Conservation (phyloP, 192 early-diverging fungal genomes). For the Entomortierella chlamydospora region DNA sequence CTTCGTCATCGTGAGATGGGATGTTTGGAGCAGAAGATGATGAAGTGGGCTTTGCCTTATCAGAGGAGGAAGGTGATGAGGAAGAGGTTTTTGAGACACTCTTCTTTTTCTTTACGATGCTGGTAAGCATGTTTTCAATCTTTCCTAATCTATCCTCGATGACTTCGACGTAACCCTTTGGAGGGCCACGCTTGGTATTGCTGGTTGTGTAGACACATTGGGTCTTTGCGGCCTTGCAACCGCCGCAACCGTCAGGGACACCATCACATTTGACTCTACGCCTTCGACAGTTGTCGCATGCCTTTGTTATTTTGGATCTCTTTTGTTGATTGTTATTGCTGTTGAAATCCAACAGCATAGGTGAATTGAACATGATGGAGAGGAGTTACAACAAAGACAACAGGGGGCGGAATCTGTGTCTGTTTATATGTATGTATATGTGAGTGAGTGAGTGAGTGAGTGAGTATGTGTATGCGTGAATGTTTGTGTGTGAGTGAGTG, state of each 20-base stretch:
- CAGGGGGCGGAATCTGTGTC: neutral
- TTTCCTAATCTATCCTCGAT: slow-evolving; percentile 74
- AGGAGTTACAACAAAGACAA: neutral
- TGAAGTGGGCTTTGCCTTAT: slow-evolving; percentile 15
- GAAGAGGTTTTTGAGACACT: neutral
- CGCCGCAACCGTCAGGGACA: slow-evolving; percentile 67
- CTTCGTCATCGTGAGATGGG: slow-evolving; percentile 13
- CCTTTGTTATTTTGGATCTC: slow-evolving; percentile 58
- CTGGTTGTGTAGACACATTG: slow-evolving; percentile 73
- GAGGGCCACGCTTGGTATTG: slow-evolving; percentile 78
- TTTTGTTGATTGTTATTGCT: slow-evolving; percentile 37
- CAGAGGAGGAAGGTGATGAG: neutral
- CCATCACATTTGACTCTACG: slow-evolving; percentile 82
- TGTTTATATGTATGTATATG: neutral
- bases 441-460: slow-evolving; percentile 1
- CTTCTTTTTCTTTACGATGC: slow-evolving; percentile 57
- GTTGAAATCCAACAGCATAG: slow-evolving; percentile 56
- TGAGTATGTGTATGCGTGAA: no score
- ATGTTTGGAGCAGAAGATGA: neutral
- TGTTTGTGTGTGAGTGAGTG: no score
- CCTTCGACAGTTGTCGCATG: slow-evolving; percentile 72
- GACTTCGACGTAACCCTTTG: slow-evolving; percentile 81
- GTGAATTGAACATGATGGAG: slow-evolving; percentile 45
- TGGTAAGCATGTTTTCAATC: slow-evolving; percentile 67
- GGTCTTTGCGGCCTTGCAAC: slow-evolving; percentile 68